Evolutionary conservation across 306 rosid species (phyloP).

Genomic region (Mucuna pruriens): DNA sequence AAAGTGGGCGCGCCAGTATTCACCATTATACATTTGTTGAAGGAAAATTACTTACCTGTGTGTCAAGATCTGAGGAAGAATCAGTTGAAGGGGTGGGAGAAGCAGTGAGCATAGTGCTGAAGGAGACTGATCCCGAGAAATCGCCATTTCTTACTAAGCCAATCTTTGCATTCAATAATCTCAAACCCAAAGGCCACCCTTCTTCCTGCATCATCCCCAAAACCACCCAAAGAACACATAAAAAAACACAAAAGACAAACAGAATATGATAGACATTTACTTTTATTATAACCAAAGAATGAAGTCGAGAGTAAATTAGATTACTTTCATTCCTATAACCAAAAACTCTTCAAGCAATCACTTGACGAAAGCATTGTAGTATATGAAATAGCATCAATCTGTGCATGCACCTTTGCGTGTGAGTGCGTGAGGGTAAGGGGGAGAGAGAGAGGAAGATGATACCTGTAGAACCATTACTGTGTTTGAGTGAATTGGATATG

Average conservation of each 20-base stretch:
- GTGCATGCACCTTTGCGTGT: not conserved
- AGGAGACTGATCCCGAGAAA: constrained; percentile 69
- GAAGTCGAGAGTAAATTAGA: no score
- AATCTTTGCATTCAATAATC: constrained; percentile 65
- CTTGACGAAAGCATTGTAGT: no score
- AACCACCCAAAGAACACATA: not conserved
- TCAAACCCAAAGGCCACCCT: constrained; percentile 89
- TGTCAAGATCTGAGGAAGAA: constrained; percentile 72
- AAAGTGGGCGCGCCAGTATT: not conserved
- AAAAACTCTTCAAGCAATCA: not conserved
- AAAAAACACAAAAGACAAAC: not conserved
- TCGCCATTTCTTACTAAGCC: constrained; percentile 59
- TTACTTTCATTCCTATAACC: no score
- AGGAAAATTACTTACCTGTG: constrained; percentile 52
- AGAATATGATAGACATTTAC: not conserved
- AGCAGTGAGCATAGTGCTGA: constrained; percentile 68
- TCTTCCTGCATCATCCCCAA: constrained; percentile 56
- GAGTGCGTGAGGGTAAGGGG: not conserved
- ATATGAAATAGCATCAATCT: not conserved
- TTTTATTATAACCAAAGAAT: not conserved
- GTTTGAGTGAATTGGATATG: not conserved
- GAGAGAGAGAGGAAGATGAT: not conserved
- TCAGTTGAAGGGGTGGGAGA: constrained; percentile 52
- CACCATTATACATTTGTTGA: not conserved
- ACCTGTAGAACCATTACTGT: constrained; percentile 68